Evolutionary conservation across 306 rosid genomes (phyloP).

Genomic region (Cucurbita pepo): DNA sequence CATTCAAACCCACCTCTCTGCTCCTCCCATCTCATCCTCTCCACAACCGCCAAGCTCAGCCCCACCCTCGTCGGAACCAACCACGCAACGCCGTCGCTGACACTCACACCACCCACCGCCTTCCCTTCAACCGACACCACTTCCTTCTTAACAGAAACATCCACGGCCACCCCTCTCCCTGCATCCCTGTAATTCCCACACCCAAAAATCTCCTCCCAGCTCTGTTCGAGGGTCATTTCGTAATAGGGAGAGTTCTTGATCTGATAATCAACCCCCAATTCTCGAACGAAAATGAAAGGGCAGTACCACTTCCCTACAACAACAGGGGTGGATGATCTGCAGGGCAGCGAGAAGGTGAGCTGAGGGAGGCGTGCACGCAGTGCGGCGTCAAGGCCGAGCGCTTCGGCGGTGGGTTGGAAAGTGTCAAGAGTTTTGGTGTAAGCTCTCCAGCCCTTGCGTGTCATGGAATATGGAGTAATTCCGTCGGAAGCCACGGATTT

Average conservation of each 20-base stretch:
- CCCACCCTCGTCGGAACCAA: conserved; percentile 32
- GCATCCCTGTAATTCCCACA: not conserved
- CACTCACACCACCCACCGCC: conserved; percentile 12
- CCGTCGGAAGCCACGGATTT: conserved; percentile 33
- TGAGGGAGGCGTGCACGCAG: conserved; percentile 27
- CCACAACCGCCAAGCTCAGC: conserved; percentile 31
- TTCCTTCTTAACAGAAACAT: conserved; percentile 29
- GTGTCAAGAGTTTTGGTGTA: conserved; percentile 9
- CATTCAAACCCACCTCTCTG: conserved; percentile 19
- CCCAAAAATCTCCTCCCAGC: conserved; percentile 19
- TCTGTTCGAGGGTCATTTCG: conserved; percentile 25
- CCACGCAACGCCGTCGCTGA: conserved; percentile 22
- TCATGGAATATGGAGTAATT: conserved; percentile 33
- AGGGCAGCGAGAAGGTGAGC: conserved; percentile 1
- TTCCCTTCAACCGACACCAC: conserved; percentile 15
- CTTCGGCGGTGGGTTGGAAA: conserved; percentile 21
- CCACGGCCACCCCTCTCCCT: conserved; percentile 19
- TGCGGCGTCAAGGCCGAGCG: conserved; percentile 26
- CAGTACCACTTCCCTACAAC: conserved; percentile 30
- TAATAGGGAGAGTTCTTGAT: conserved; percentile 12
- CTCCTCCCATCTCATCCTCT: conserved; percentile 41
- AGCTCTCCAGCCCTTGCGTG: conserved; percentile 29
- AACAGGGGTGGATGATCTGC: not conserved
- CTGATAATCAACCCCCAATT: not conserved
- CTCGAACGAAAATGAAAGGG: conserved; percentile 30